phyloP scores from a whole-genome alignment of 805 yeast species.

The Torulaspora maleeae region DNA sequence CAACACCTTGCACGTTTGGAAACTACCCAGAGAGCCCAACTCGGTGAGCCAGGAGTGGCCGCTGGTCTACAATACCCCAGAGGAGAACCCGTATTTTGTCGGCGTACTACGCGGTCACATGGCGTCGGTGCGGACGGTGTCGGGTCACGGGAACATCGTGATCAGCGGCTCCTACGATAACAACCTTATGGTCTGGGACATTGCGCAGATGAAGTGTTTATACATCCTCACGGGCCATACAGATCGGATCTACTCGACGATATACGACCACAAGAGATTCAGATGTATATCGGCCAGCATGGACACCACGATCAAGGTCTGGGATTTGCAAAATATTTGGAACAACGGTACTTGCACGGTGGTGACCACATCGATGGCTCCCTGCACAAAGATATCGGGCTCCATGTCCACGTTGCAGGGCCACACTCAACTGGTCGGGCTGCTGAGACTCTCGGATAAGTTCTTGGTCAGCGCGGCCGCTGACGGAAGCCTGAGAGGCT shows the following conservation, averaged over 20 bases:
- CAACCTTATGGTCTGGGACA: constrained; percentile 89
- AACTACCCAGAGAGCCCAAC: constrained; percentile 50
- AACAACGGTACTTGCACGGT: constrained; percentile 37
- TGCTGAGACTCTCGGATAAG: constrained; percentile 69
- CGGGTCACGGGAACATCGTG: constrained; percentile 78
- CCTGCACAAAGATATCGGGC: constrained; percentile 29
- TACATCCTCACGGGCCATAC: constrained; percentile 77
- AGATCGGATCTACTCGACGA: constrained; percentile 84
- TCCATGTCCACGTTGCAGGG: constrained; percentile 67
- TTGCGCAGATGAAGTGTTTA: constrained; percentile 66
- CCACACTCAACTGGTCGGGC: constrained; percentile 85
- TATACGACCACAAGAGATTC: constrained; percentile 67
- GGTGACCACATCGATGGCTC: constrained; percentile 22
- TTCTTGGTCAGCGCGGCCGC: constrained; percentile 93
- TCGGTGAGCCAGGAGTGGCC: constrained; percentile 48
- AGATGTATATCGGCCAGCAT: constrained; percentile 87
- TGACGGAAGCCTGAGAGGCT: constrained; percentile 82
- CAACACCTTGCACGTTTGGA: constrained; percentile 78
- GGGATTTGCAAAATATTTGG: constrained; percentile 81
- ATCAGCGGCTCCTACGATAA: constrained; percentile 90
- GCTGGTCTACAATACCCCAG: constrained; percentile 33
- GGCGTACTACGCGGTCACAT: constrained; percentile 71
- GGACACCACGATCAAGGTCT: constrained; percentile 82
- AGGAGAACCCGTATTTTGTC: constrained; percentile 56
- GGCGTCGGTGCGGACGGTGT: constrained; percentile 77